Percentiles rank a stretch among this genome's conserved stretches.
Evolutionary conservation across 495 filamentous ascomycete genomes (phyloP).

Genomic region (Sabuloglossum arenarium): DNA sequence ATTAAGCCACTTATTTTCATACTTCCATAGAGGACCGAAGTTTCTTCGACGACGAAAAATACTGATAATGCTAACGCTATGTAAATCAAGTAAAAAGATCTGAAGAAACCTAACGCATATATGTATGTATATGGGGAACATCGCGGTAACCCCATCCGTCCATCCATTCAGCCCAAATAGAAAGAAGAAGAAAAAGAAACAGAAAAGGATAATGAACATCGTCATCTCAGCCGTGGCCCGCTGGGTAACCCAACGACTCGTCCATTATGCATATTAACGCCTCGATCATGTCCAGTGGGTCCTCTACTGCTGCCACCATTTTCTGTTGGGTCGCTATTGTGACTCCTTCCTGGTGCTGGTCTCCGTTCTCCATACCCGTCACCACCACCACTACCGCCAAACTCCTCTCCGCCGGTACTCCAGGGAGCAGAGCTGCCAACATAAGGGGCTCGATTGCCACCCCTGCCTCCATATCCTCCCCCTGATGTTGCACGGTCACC

Average conservation of each 20-base stretch:
- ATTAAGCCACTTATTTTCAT: too few species aligned
- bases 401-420: background rate
- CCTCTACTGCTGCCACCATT: background rate
- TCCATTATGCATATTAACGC: background rate
- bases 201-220: too few species aligned
- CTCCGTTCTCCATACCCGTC: background rate
- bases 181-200: too few species aligned
- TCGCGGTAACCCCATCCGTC: too few species aligned
- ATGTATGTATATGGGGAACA: too few species aligned
- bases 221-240: conserved; percentile 20
- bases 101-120: too few species aligned
- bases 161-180: too few species aligned
- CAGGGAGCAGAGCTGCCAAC: background rate
- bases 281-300: background rate
- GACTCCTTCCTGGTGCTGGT: background rate
- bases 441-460: too few species aligned
- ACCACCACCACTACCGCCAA: conserved; percentile 9
- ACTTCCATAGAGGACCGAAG: too few species aligned
- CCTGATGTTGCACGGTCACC: background rate
- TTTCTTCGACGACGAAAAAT: too few species aligned
- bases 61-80: too few species aligned
- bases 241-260: conserved; percentile 24
- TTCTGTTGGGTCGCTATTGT: background rate
- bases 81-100: too few species aligned
- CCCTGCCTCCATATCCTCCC: conserved; percentile 5